These are phyloP conservation scores for Sutorius australiensis DNA, from an alignment of 768 basidiomycete species.

Conservation along the genomic window DNA sequence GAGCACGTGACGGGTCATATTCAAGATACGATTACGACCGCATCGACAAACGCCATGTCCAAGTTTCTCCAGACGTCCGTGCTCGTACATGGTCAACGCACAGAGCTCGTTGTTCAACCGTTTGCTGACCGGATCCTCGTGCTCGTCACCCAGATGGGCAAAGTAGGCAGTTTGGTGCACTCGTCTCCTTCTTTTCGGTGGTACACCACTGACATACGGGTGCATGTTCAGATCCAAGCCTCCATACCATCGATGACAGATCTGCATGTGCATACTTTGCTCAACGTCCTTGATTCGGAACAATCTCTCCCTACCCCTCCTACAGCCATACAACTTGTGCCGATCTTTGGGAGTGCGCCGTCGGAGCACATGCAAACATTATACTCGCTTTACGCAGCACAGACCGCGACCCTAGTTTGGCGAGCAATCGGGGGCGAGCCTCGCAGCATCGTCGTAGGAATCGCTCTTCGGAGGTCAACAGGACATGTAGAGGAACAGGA, in stretches of 20 bases:
- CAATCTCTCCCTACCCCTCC: slow-evolving; percentile 54
- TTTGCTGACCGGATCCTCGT: slow-evolving; percentile 81
- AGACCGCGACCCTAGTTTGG: slow-evolving; percentile 86
- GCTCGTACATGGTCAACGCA: slow-evolving; percentile 52
- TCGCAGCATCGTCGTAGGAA: slow-evolving; percentile 67
- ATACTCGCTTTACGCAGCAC: slow-evolving; percentile 78
- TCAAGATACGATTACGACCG: too few relatives aligned
- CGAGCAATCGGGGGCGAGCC: slow-evolving; percentile 44
- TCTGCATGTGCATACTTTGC: slow-evolving; percentile 39
- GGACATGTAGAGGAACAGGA: slow-evolving; percentile 35
- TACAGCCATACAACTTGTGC: slow-evolving; percentile 69
- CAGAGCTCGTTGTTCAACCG: slow-evolving; percentile 73
- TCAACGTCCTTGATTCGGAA: slow-evolving; percentile 33
- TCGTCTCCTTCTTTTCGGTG: not conserved
- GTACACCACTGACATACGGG: slow-evolving; percentile 4
- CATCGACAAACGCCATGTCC: slow-evolving; percentile 14
- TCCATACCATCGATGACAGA: slow-evolving; percentile 63
- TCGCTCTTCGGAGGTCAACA: slow-evolving; percentile 53
- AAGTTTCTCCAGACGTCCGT: slow-evolving; percentile 42
- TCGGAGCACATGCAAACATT: slow-evolving; percentile 67
- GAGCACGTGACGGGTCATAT: slow-evolving; percentile 3
- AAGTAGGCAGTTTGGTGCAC: slow-evolving; percentile 81
- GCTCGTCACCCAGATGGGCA: slow-evolving; percentile 86
- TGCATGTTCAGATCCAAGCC: slow-evolving; percentile 64
- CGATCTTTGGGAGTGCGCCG: slow-evolving; percentile 72